These are phyloP conservation scores for Pistacia vera DNA, from an alignment of 345 rosid species.

Conservation along the genomic window DNA sequence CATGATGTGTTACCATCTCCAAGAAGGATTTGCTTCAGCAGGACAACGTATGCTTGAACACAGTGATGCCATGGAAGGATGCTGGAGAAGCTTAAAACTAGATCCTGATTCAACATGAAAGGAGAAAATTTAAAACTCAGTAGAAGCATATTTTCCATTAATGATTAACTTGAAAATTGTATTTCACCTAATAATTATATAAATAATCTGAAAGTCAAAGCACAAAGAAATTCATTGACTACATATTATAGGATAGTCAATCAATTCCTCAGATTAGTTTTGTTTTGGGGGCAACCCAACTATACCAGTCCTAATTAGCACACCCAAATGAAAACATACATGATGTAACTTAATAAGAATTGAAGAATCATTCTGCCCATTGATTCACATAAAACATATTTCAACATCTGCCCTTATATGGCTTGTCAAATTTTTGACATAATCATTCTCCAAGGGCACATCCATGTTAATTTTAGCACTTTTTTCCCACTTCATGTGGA, in stretches of 20 bases:
- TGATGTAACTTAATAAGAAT: no score
- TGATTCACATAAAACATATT: no score
- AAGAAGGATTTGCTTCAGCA: slow-evolving; percentile 65
- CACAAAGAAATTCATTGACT: neutral
- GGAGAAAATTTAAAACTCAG: neutral
- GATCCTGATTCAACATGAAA: slow-evolving; percentile 29
- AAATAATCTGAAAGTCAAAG: neutral
- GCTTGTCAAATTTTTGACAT: no score
- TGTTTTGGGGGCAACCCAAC: neutral
- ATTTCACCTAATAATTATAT: neutral
- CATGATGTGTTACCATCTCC: slow-evolving; percentile 76
- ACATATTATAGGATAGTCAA: neutral
- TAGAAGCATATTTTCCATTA: neutral
- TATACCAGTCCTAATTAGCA: neutral
- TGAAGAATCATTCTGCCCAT: no score
- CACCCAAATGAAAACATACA: no score
- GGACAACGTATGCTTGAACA: slow-evolving; percentile 59
- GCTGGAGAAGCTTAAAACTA: slow-evolving; percentile 19
- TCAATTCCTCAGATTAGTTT: neutral
- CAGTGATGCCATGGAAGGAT: slow-evolving; percentile 27
- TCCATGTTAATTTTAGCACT: no score
- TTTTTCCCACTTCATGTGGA: no score
- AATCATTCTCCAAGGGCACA: no score
- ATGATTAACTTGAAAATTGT: neutral
- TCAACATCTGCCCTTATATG: no score